Evolutionary conservation across 208 protist species (phyloP), one percentile per base, ranked within the genome.

Genomic region (Leishmania major): DNA sequence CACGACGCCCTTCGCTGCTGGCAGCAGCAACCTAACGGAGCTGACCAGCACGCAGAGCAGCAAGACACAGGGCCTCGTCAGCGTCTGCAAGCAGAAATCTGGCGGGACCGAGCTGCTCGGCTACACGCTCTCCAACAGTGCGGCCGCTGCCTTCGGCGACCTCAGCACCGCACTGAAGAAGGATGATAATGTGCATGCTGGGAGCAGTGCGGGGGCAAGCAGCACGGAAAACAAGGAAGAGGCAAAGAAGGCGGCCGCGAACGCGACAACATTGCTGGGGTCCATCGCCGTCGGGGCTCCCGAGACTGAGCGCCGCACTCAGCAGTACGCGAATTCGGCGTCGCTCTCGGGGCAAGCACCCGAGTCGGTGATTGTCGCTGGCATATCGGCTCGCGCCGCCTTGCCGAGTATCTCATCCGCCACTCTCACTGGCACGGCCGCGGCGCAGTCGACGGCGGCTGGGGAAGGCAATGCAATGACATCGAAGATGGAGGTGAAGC

Each of bases 101-200:
- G 79, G 82, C 28, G 78, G 76, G 1, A 81, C 82, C 22, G 82
- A 89, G 74, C 60, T 89, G 51, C 71, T 89, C 45, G 75, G 84
- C 75, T 87, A 87, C 76, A 79, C 71, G 70, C 60, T 88, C 31
- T 85, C 84, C 11, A 85, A 45, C 45, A 88, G 79, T 64, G 84
- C 81, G 19, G 77, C 80, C 1, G 84, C 84, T 10, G 84, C 81
- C 22, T 77, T 88, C 3, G 79, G 81, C 60, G 69, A 77, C 53
- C 82, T 88, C 84, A 90, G 84, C 78, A 88, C 80, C 13, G 84
- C 84, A 25, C 59, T 90, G 31, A 57, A 66, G 40, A 89, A 82
- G 72, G 82, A 89, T 6, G 47, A 71, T 67, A 51, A 83, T 70
- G 70, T 73, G 25, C 47, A 25, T 40, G 43, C n/a, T 25, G 22